Evolutionary conservation across 2,329 filamentous ascomycete species (phyloP), one percentile per base, ranked within the genome.

Genomic region (Grosmannia clavigera): DNA sequence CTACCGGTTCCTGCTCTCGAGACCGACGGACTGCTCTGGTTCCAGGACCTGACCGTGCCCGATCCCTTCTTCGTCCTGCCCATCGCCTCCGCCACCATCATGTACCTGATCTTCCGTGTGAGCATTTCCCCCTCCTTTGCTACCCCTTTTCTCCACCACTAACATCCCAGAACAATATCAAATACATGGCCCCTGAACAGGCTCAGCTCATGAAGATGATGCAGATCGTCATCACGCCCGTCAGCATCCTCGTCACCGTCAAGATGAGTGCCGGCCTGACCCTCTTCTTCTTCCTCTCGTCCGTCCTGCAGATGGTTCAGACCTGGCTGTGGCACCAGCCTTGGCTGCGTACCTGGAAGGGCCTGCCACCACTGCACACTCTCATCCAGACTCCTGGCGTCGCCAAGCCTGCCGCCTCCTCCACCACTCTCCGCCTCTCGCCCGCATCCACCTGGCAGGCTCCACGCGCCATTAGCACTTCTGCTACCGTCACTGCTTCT

Each of bases 11-110:
- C 92, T 0, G 86, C 83, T 1, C 72, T 97, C 64, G 81, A 88
- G 66, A 75, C 74, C 1, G 88, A 88, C 38, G 86, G 88, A 3
- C 73, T 85, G 43, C 73, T 85, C 50, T 99, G 94, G 94, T 81
- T 97, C 65, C 73, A 76, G 1, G 88, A 97, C 70, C 73, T 99
- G 63, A 86, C 90, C 0, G 69, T 84, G 27, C 71, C 81, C 2
- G 94, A 99, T 71, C 92, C 94, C 0, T 86, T 79, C 67, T 92
- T 82, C 66, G 71, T 94, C 50, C 74, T 97, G 38, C 94, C 94
- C 1, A 64, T 83, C 3, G 61, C 78, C 1, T 83, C 84, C 3
- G 79, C 84, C 1, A 71, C 69, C 9, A 68, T 83, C 59, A 79
- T 87, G 71, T 81, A 79, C 65, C 65, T 76, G 33, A 79, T 83